Evolutionary conservation across 2,329 filamentous ascomycete genomes (phyloP).

Genomic region (Ascochyta viciae-villosae): DNA sequence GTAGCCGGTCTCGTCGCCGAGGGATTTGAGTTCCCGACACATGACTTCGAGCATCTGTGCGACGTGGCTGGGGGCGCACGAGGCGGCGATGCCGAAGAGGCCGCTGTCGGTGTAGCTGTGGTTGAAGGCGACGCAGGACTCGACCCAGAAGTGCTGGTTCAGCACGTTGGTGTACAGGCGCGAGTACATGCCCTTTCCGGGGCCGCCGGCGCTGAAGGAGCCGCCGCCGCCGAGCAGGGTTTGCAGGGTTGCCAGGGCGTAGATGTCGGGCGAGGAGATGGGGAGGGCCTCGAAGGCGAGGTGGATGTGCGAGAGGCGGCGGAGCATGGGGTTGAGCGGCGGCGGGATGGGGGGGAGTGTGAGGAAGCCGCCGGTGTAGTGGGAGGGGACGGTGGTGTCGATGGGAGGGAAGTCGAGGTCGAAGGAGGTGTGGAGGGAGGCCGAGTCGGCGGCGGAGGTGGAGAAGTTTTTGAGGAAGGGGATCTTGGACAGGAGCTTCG

Average conservation of each 20-base stretch:
- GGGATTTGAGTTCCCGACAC: slow-evolving; percentile 83
- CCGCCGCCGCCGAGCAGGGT: slow-evolving; percentile 95
- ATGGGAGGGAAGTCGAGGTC: slow-evolving; percentile 56
- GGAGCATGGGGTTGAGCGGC: slow-evolving; percentile 77
- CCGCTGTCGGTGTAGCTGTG: slow-evolving; percentile 96
- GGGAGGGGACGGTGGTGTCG: slow-evolving; percentile 71
- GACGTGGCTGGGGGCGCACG: slow-evolving; percentile 80
- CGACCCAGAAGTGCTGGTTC: slow-evolving; percentile 97
- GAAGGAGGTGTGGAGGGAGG: slow-evolving; percentile 59
- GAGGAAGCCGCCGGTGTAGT: slow-evolving; percentile 94
- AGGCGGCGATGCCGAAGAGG: slow-evolving; percentile 90
- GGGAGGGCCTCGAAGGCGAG: slow-evolving; percentile 94
- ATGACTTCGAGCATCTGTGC: slow-evolving; percentile 91
- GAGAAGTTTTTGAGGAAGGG: slow-evolving; percentile 91
- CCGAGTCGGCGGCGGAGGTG: slow-evolving; percentile 70
- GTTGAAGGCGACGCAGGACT: slow-evolving; percentile 95
- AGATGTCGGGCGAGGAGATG: slow-evolving; percentile 90
- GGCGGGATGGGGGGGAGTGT: slow-evolving; percentile 82
- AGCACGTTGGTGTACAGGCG: slow-evolving; percentile 96
- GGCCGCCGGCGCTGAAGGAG: slow-evolving; percentile 94
- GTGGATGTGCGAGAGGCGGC: slow-evolving; percentile 89
- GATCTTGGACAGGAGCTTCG: slow-evolving; percentile 78
- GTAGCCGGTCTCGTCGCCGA: slow-evolving; percentile 79
- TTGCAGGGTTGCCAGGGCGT: slow-evolving; percentile 92
- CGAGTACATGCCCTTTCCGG: slow-evolving; percentile 99